Conservation (phyloP, 129 eudicot species). For the Centella asiatica region DNA sequence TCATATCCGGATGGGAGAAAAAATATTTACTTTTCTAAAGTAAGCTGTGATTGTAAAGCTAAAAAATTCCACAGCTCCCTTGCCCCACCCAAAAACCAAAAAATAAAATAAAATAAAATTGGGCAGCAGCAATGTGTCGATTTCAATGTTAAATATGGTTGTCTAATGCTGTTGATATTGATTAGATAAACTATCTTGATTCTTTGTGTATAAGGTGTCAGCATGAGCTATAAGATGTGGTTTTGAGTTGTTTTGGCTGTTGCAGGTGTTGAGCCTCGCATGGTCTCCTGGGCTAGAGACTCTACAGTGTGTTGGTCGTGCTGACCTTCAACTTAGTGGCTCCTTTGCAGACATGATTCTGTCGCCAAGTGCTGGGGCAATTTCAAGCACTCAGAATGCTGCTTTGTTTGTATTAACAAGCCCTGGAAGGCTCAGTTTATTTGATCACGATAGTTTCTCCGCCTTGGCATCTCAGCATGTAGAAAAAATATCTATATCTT, state of each 20-base stretch:
- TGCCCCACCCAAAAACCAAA: no score
- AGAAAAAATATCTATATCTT: constrained; percentile 35
- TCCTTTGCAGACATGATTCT: constrained; percentile 74
- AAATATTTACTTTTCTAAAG: no score
- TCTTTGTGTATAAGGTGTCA: not conserved
- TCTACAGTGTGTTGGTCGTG: constrained; percentile 56
- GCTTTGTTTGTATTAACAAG: constrained; percentile 56
- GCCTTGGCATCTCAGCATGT: constrained; percentile 36
- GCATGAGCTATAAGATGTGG: not conserved
- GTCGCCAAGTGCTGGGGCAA: constrained; percentile 36
- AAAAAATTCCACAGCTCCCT: no score
- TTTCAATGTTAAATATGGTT: not conserved
- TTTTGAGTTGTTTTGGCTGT: not conserved
- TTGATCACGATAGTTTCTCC: constrained; percentile 37
- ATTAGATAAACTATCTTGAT: not conserved
- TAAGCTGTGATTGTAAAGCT: no score
- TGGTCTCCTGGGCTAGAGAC: constrained; percentile 75
- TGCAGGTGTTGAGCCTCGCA: constrained; percentile 72
- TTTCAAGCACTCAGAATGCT: constrained; percentile 28
- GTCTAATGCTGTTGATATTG: not conserved
- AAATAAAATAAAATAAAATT: no score
- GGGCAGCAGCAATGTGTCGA: not conserved
- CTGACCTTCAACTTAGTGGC: constrained; percentile 54
- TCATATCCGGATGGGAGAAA: no score
- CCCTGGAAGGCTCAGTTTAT: constrained; percentile 55